Base-by-base conservation (phyloP, 1,139 yeast genomes). In the Pichiaceae sp. region DNA sequence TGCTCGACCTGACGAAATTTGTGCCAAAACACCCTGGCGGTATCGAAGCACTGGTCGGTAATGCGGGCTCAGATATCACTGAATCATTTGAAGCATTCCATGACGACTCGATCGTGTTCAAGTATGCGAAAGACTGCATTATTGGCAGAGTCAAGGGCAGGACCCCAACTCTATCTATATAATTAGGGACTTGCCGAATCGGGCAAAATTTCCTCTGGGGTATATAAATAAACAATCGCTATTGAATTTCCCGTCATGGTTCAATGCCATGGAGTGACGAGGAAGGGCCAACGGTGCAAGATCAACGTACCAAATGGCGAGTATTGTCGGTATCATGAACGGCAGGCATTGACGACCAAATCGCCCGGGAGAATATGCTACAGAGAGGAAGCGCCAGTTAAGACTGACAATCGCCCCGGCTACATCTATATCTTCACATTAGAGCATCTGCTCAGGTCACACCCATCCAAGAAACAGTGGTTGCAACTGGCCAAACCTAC, bases 361-460 rank as follows among this genome's bases (percentile, higher is more conserved):
- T 20, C 4, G 6, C 14, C 16, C 17, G 11, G 9, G 15, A 32
- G 4, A n/a, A n/a, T n/a, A n/a, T n/a, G n/a, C n/a, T n/a, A n/a
- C n/a, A n/a, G n/a, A n/a, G n/a, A n/a, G n/a, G n/a, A n/a, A n/a
- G n/a, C n/a, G n/a, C n/a, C n/a, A n/a, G n/a, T n/a, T n/a, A n/a
- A n/a, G n/a, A n/a, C n/a, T n/a, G n/a, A n/a, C n/a, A n/a, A 17
- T 12, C 15, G 28, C 6, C 15, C 27, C 4, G 82, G 83, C 0
- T 66, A 46, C 46, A 72, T 76, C 19, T 76, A 76, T 48, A 62
- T 74, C 2, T 76, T 73, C 48, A 75, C 82, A 0, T 51, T 75
- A 25, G 45, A 54, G 2, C 66, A 64, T 39, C 57, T 75, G 34
- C 46, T 72, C 11, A 39, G 47, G 3, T 29, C 51, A 18, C 45